Base-by-base conservation (phyloP, 176 grass and related monocot species). In the Pharus latifolius region DNA sequence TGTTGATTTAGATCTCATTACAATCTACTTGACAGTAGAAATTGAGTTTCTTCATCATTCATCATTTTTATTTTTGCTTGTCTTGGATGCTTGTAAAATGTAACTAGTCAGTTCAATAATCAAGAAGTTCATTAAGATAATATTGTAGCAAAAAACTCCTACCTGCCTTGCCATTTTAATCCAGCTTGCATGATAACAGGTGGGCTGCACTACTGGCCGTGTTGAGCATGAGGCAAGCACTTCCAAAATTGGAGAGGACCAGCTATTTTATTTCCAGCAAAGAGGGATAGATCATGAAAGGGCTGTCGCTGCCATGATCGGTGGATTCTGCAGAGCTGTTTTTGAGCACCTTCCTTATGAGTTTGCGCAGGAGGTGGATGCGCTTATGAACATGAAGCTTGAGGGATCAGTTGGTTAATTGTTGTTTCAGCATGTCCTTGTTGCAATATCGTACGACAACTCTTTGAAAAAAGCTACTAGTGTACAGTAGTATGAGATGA, bases 201-300 rank as follows among this genome's bases (percentile, higher is more conserved):
- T 94, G 72, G 86, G 82, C 30, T 81, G 88, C 31, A 80, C 84
- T 54, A 84, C 87, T 13, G 78, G 81, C 12, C 67, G 84, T 60
- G 84, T 99, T 22, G 95, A 99, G 75, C 95, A 99, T 16, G 95
- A 99, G 73, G 95, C 95, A 22, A 99, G 95, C 73, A 99, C 95
- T 54, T 99, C 95, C 9, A 99, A 99, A 78, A 99, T 99, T 10
- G 95, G 95, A 43, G 95, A 99, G 81, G 95, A 94, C 23, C 95
- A 99, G 61, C 81, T 99, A 19, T 99, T 99, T 42, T 99, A 99
- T 78, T 99, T 99, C 63, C 90, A 99, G 76, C 90, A 99, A 79
- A 91, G 95, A 67, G 95, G 95, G 47, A 91, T 99, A 49, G 87
- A 94, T 62, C 87, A 99, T 52, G 95, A 99, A 82, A 99, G 81